These are phyloP conservation scores for Verbascum thapsus DNA, from an alignment of 257 asterid species.

Conservation along the genomic window DNA sequence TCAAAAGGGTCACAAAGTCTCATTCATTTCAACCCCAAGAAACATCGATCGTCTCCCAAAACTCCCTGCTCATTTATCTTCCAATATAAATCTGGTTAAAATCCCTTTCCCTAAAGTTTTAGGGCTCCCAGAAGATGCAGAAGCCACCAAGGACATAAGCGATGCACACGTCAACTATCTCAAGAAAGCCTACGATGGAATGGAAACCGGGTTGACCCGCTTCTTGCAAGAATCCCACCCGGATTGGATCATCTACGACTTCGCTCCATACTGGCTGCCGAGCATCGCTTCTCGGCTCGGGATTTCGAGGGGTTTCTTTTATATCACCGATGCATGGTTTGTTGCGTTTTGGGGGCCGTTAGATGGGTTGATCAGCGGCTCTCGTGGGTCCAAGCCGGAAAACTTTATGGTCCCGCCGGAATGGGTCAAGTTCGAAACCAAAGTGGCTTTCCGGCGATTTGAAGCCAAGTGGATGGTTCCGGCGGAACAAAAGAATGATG, in stretches of 20 bases:
- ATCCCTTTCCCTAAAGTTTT: slow-evolving; percentile 25
- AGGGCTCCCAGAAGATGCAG: slow-evolving; percentile 37
- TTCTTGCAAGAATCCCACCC: no score
- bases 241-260: no score
- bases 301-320: slow-evolving; percentile 26
- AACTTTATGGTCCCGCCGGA: slow-evolving; percentile 37
- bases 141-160: slow-evolving; percentile 37
- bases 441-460: slow-evolving; percentile 26
- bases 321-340: slow-evolving; percentile 33
- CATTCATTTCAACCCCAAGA: no score
- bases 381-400: slow-evolving; percentile 22
- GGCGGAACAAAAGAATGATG: slow-evolving; percentile 1
- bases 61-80: slow-evolving; percentile 22
- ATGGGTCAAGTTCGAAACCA: slow-evolving; percentile 37
- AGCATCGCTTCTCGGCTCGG: slow-evolving; percentile 24
- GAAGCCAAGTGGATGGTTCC: slow-evolving; percentile 33
- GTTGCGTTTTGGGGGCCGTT: slow-evolving; percentile 26
- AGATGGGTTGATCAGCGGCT: slow-evolving; percentile 20
- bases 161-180: slow-evolving; percentile 7
- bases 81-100: slow-evolving; percentile 22
- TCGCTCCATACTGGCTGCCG: no score
- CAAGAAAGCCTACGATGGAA: no score
- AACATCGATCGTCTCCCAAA: slow-evolving; percentile 41
- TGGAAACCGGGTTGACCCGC: no score
- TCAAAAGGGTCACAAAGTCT: no score